phyloP scores from a whole-genome alignment of 2,329 filamentous ascomycete species.

The Phialocephala sp. region DNA sequence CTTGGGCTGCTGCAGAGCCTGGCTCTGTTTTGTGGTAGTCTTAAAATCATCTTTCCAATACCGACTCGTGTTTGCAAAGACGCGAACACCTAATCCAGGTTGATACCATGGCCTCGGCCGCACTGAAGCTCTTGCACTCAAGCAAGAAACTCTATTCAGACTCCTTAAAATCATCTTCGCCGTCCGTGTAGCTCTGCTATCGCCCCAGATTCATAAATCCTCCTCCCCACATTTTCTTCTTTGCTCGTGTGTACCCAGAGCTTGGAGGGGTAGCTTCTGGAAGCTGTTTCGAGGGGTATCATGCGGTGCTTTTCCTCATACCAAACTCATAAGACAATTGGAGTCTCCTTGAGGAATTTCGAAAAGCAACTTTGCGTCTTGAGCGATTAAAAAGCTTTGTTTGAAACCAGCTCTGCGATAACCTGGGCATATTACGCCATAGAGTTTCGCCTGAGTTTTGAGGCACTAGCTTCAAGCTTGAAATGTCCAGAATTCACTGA shows the following conservation, averaged over 20 bases:
- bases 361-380: neutral
- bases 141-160: slow-evolving; percentile 40
- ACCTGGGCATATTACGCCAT: slow-evolving; percentile 32
- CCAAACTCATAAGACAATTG: neutral
- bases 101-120: slow-evolving; percentile 34
- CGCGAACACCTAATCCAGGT: slow-evolving; percentile 33
- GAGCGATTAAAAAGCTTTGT: slow-evolving; percentile 8
- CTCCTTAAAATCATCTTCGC: slow-evolving; percentile 40
- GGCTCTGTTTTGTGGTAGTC: slow-evolving; percentile 28
- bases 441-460: slow-evolving; percentile 16
- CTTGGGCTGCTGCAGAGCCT: slow-evolving; percentile 32
- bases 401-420: slow-evolving; percentile 21
- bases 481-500: slow-evolving; percentile 7
- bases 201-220: slow-evolving; percentile 25
- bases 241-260: slow-evolving; percentile 12
- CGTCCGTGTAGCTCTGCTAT: slow-evolving; percentile 24
- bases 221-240: slow-evolving; percentile 33
- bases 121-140: slow-evolving; percentile 33
- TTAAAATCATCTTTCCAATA: slow-evolving; percentile 33
- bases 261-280: slow-evolving; percentile 36
- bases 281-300: slow-evolving; percentile 13
- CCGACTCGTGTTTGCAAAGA: slow-evolving; percentile 40
- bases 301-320: neutral
- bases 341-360: neutral
- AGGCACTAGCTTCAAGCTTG: slow-evolving; percentile 17